phyloP scores from a whole-genome alignment of 2,329 filamentous ascomycete species.

The Lizonia empirigonia region DNA sequence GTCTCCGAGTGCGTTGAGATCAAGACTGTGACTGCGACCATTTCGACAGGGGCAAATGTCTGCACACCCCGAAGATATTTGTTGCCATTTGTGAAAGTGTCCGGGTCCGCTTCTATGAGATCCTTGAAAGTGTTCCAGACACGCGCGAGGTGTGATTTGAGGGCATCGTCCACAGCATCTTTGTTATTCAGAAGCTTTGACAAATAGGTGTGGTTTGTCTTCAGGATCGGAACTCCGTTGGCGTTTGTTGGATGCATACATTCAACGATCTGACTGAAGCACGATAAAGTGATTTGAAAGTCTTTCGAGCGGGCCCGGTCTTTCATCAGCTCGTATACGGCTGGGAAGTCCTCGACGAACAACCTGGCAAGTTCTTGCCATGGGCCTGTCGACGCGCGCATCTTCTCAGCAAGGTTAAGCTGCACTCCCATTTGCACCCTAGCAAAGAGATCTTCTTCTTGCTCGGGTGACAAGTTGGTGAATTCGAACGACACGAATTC shows the following conservation, averaged over 20 bases:
- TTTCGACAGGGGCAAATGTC: conserved; percentile 47
- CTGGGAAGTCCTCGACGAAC: conserved; percentile 51
- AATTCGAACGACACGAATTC: conserved; percentile 55
- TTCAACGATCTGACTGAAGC: conserved; percentile 48
- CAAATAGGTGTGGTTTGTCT: conserved; percentile 25
- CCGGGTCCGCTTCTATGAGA: conserved; percentile 32
- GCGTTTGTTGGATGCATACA: conserved; percentile 32
- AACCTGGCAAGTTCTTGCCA: conserved; percentile 54
- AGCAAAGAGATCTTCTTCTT: conserved; percentile 57
- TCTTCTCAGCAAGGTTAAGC: conserved; percentile 54
- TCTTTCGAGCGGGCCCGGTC: conserved; percentile 38
- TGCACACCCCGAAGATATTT: conserved; percentile 33
- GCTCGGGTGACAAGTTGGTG: conserved; percentile 44
- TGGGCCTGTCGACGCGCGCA: conserved; percentile 52
- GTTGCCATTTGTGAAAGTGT: conserved; percentile 39
- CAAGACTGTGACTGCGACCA: conserved; percentile 42
- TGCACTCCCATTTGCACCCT: conserved; percentile 55
- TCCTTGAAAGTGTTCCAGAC: conserved; percentile 42
- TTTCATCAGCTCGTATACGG: conserved; percentile 43
- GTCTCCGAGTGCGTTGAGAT: conserved; percentile 41
- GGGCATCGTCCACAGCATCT: conserved; percentile 31
- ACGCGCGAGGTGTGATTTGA: conserved; percentile 40
- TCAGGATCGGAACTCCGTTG: conserved; percentile 34
- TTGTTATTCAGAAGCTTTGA: conserved; percentile 38
- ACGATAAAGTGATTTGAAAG: conserved; percentile 43